Conservation (phyloP, 306 rosid genomes). For the Castanea crenata region DNA sequence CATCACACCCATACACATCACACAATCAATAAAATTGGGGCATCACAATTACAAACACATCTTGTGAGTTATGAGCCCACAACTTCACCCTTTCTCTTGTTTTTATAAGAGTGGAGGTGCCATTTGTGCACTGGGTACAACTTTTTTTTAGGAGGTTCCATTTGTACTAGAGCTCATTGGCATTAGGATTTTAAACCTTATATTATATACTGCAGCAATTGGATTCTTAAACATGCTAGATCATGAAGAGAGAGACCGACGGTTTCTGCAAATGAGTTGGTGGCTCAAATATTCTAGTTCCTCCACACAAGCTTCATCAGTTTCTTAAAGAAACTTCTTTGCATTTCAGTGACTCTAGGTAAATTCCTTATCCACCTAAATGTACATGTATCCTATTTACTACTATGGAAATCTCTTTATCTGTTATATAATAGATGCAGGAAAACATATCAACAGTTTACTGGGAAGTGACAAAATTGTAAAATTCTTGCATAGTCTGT, state of each 20-base stretch:
- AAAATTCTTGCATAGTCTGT: background rate
- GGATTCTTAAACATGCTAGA: slow-evolving; percentile 73
- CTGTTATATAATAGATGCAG: background rate
- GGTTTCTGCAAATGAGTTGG: slow-evolving; percentile 65
- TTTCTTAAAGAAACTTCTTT: slow-evolving; percentile 72
- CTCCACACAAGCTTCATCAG: slow-evolving; percentile 84
- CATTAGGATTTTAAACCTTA: slow-evolving; percentile 12
- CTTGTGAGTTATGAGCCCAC: no score
- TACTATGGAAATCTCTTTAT: background rate
- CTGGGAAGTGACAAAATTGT: background rate
- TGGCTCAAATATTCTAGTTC: slow-evolving; percentile 89
- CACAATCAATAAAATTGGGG: no score
- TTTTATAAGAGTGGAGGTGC: no score
- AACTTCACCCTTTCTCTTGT: no score
- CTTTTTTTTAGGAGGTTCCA: no score
- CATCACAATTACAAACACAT: no score
- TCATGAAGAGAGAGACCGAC: slow-evolving; percentile 72
- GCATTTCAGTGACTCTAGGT: slow-evolving; percentile 74
- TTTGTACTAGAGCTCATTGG: no score
- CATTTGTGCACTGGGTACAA: no score
- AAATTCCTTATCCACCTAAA: background rate
- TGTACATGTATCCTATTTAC: background rate
- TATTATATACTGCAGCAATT: slow-evolving; percentile 37
- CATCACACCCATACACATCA: no score
- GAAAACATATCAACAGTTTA: background rate